These are phyloP conservation scores for Xylariaceae sp. DNA, from an alignment of 2,329 filamentous ascomycete genomes.

Conservation along the genomic window DNA sequence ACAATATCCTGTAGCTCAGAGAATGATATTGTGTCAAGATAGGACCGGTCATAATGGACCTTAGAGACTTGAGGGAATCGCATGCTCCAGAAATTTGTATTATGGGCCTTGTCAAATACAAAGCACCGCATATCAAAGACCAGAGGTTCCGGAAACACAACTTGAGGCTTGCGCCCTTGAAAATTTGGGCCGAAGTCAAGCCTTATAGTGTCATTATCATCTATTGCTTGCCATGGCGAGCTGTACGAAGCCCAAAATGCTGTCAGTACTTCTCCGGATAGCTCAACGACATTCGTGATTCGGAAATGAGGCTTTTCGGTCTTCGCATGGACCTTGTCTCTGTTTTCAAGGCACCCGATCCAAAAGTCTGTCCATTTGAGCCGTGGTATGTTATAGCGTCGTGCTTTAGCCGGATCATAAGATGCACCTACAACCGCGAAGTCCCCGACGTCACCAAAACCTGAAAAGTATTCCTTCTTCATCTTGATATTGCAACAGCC, in stretches of 20 bases:
- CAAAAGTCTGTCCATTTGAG: constrained; percentile 77
- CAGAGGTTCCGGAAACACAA: constrained; percentile 65
- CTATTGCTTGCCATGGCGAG: constrained; percentile 45
- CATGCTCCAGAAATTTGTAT: constrained; percentile 67
- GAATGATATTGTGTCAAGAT: constrained; percentile 65
- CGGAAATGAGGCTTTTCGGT: constrained; percentile 56
- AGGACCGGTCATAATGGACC: constrained; percentile 71
- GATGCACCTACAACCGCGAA: constrained; percentile 75
- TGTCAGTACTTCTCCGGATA: constrained; percentile 49
- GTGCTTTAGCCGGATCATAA: constrained; percentile 62
- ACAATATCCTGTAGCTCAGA: constrained; percentile 66
- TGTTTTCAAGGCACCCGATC: constrained; percentile 71
- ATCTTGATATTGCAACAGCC: constrained; percentile 68
- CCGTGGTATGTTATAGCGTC: constrained; percentile 47
- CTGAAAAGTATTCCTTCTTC: constrained; percentile 79
- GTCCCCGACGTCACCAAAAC: constrained; percentile 78
- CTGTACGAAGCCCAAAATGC: constrained; percentile 46
- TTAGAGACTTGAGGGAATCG: constrained; percentile 75
- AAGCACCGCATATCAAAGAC: constrained; percentile 79
- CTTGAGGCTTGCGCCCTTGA: constrained; percentile 40
- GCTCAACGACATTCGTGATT: constrained; percentile 60
- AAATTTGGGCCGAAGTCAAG: constrained; percentile 48
- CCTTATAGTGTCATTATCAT: constrained; percentile 32
- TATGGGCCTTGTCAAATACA: constrained; percentile 69
- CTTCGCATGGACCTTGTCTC: constrained; percentile 50